Percentiles rank a stretch among this genome's conserved stretches.
phyloP scores from a whole-genome alignment of 768 basidiomycete species.

The Lentinula detonsa region DNA sequence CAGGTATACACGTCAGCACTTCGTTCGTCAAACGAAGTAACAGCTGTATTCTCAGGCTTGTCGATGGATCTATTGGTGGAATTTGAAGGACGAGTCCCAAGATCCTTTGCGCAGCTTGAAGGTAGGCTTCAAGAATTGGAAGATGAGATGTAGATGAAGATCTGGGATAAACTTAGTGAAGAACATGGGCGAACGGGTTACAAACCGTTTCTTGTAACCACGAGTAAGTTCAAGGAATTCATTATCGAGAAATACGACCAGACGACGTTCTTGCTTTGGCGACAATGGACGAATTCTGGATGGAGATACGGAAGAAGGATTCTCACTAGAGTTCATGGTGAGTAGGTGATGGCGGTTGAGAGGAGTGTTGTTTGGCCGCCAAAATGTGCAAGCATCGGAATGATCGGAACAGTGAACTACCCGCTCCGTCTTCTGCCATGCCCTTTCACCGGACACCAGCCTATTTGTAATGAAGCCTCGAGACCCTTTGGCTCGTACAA shows the following conservation, averaged over 20 bases:
- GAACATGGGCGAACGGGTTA: conserved; percentile 4
- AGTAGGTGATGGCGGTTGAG: neutral
- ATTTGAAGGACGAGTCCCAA: conserved; percentile 65
- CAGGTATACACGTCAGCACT: conserved; percentile 50
- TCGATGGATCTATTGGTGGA: conserved; percentile 68
- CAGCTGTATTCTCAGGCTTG: conserved; percentile 56
- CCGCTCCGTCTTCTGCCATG: neutral
- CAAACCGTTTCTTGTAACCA: conserved; percentile 72
- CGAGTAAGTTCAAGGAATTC: conserved; percentile 60
- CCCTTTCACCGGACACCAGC: neutral
- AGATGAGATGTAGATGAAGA: conserved; percentile 46
- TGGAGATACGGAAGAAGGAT: neutral
- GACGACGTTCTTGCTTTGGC: conserved; percentile 53
- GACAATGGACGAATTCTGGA: conserved; percentile 24
- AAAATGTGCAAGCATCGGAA: neutral
- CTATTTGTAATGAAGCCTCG: neutral
- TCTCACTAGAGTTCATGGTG: neutral
- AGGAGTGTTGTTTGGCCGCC: neutral
- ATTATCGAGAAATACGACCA: conserved; percentile 61
- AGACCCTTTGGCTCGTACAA: neutral
- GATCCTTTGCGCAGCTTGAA: conserved; percentile 49
- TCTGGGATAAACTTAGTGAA: conserved; percentile 18
- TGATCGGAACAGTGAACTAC: neutral
- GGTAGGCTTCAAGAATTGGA: conserved; percentile 53
- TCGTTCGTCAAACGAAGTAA: conserved; percentile 73